Base-by-base conservation (phyloP, 1,284 basidiomycete genomes). In the Chalciporus sp. region DNA sequence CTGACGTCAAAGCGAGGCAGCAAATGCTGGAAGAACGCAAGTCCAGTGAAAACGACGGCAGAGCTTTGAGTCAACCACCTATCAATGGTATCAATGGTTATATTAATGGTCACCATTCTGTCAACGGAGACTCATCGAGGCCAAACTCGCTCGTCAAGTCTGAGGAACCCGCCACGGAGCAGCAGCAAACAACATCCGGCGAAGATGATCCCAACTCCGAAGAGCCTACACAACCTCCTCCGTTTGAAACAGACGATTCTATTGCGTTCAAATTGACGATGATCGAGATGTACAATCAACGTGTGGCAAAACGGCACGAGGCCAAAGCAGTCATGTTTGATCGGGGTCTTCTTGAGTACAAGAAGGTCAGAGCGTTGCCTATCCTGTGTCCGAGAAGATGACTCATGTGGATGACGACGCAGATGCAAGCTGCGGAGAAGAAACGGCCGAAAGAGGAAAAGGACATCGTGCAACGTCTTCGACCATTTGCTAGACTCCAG, bases 301-400 rank as follows among this genome's bases (percentile, higher is more conserved):
- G 92, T 50, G 81, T 98, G n/a, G 91, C 95, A 59, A 94, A 91
- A 72, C 83, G 96, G 33, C 75, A 87, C 56, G 90, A 94, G 66
- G 84, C 83, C 41, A 99, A 98, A 74, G 85, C 86, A n/a, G 74
- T 98, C 56, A 92, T 99, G 70, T 96, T 95, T 67, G 92, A 98
- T 66, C 81, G 96, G 49, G 94, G 94, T 2, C 73, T 99, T 55
- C 78, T 97, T 43, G 95, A 98, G 65, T 94, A 96, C 70, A 97
- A 95, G 72, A 92, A 93, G 84, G 94, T 94, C 61, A 55, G 74
- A 55, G 74, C 62, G 51, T 40, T 7, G 19, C 23, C 17, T 42
- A 41, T 54, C 23, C 19, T 7, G 23, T 17, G 1, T 19, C 1
- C 31, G 44, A 56, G 41, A 52, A 39, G 27, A 39, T 9, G 8